Evolutionary conservation across 805 yeast species (phyloP).

Genomic region (Saturnispora quitensis): DNA sequence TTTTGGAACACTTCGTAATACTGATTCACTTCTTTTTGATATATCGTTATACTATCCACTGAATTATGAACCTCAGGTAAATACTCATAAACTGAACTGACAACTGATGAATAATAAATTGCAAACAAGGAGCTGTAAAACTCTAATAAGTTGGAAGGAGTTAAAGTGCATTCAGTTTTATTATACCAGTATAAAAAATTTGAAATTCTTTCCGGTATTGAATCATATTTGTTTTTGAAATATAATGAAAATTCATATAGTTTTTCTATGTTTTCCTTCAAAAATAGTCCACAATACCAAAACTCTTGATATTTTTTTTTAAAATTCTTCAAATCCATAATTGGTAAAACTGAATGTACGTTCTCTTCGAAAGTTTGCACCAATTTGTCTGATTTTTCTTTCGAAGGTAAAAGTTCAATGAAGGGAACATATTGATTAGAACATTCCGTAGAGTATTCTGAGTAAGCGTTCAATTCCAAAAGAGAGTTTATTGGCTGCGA

Average conservation of each 20-base stretch:
- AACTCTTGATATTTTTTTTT: slow-evolving; percentile 32
- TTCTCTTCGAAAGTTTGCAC: slow-evolving; percentile 39
- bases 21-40: slow-evolving; percentile 16
- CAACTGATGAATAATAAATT: slow-evolving; percentile 15
- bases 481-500: not conserved
- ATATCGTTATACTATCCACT: slow-evolving; percentile 8
- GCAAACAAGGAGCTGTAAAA: slow-evolving; percentile 17
- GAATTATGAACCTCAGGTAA: slow-evolving; percentile 8
- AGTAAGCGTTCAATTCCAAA: slow-evolving; percentile 3
- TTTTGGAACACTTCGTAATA: slow-evolving; percentile 15
- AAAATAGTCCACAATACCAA: slow-evolving; percentile 33
- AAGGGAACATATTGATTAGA: slow-evolving; percentile 26
- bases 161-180: slow-evolving; percentile 21
- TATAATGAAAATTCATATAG: slow-evolving; percentile 14
- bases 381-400: slow-evolving; percentile 40
- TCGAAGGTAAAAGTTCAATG: slow-evolving; percentile 32
- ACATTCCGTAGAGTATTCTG: slow-evolving; percentile 7
- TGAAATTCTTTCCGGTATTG: slow-evolving; percentile 13
- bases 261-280: slow-evolving; percentile 17
- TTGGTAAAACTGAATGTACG: slow-evolving; percentile 48
- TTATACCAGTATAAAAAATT: slow-evolving; percentile 38
- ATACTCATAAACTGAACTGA: slow-evolving; percentile 13
- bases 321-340: slow-evolving; percentile 40
- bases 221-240: slow-evolving; percentile 6
- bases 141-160: slow-evolving; percentile 16